A percentile compares a stretch with the other conserved stretches of the same genome.
phyloP scores from a whole-genome alignment of 495 filamentous ascomycete species.

The Pseudotulostoma volvatum region DNA sequence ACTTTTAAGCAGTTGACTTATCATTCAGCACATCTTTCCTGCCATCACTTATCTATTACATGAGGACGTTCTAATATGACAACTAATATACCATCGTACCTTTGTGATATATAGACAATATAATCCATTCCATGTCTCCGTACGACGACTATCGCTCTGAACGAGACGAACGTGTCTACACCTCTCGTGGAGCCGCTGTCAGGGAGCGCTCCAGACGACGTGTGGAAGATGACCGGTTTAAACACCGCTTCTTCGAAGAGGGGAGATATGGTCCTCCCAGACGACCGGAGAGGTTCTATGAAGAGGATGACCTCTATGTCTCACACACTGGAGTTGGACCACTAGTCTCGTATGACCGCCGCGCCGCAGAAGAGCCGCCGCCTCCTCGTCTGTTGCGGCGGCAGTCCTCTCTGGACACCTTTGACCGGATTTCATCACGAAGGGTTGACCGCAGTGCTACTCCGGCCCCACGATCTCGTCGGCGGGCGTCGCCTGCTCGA shows the following conservation, averaged over 20 bases:
- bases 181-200: conserved; percentile 24
- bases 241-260: conserved; percentile 35
- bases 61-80: too few relatives aligned
- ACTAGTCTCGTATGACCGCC: conserved; percentile 23
- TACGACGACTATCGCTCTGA: conserved; percentile 33
- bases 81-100: too few relatives aligned
- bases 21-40: too few relatives aligned
- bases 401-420: conserved; percentile 56
- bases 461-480: conserved; percentile 20
- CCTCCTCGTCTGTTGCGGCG: conserved; percentile 45
- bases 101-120: too few relatives aligned
- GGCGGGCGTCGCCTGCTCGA: conserved; percentile 23
- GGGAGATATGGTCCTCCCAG: conserved; percentile 40
- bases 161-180: conserved; percentile 24
- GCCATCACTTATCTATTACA: too few relatives aligned
- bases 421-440: conserved; percentile 48
- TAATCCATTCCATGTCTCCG: conserved; percentile 21
- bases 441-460: conserved; percentile 21
- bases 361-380: conserved; percentile 21
- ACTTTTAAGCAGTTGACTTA: too few relatives aligned
- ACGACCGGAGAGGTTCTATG: conserved; percentile 30
- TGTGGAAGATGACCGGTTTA: conserved; percentile 35
- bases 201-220: conserved; percentile 19
- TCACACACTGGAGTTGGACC: conserved; percentile 17
- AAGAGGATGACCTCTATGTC: conserved; percentile 34